Conservation (phyloP, 1,284 basidiomycete genomes). For the Moesziomyces antarcticus region DNA sequence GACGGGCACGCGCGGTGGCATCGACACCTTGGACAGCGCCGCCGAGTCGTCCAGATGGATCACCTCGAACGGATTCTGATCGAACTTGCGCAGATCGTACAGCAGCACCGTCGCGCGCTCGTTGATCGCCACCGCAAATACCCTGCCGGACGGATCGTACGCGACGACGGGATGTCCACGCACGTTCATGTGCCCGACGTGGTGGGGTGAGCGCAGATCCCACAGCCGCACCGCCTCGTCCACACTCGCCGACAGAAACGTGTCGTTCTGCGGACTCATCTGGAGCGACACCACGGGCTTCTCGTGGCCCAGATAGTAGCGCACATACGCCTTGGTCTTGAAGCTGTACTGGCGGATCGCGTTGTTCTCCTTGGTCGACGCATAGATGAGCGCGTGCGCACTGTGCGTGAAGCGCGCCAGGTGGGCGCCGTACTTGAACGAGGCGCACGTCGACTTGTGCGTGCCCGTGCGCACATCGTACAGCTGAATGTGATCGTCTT, state of each 20-base stretch:
- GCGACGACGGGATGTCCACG: constrained; percentile 81
- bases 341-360: constrained; percentile 93
- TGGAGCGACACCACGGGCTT: constrained; percentile 84
- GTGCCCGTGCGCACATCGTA: constrained; percentile 90
- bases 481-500: constrained; percentile 90
- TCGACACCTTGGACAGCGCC: constrained; percentile 55
- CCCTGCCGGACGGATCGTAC: constrained; percentile 87
- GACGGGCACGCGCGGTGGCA: constrained; percentile 81
- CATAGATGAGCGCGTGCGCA: constrained; percentile 83
- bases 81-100: constrained; percentile 88
- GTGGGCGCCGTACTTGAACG: constrained; percentile 96
- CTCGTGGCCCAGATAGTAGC: constrained; percentile 95
- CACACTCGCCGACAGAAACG: constrained; percentile 91
- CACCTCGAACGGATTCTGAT: constrained; percentile 85
- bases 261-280: constrained; percentile 91
- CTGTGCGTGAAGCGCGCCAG: constrained; percentile 94
- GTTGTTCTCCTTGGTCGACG: constrained; percentile 92
- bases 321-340: constrained; percentile 94
- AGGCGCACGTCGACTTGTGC: constrained; percentile 81
- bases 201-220: constrained; percentile 85
- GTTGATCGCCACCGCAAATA: constrained; percentile 93
- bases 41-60: constrained; percentile 75
- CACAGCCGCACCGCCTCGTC: constrained; percentile 96
- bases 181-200: constrained; percentile 73
- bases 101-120: constrained; percentile 56